A percentile compares a stretch with the other conserved stretches of the same genome.
Conservation (phyloP, 768 basidiomycete species). For the Leccinum boreale region DNA sequence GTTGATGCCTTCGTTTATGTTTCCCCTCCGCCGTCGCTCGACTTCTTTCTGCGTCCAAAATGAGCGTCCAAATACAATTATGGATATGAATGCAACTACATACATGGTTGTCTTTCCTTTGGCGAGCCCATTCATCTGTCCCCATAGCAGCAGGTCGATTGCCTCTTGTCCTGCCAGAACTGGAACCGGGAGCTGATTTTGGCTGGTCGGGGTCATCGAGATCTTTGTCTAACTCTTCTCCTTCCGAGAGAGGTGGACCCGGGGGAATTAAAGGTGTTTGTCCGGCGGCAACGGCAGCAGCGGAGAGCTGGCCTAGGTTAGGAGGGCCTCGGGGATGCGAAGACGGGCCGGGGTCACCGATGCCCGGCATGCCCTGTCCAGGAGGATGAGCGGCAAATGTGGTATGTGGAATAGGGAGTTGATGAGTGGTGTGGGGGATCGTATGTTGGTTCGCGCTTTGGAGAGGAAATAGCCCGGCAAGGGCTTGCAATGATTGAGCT, state of each 20-base stretch:
- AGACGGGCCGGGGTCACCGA: constrained; percentile 69
- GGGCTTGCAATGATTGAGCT: constrained; percentile 54
- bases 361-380: constrained; percentile 44
- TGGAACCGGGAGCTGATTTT: constrained; percentile 23
- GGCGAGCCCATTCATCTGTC: constrained; percentile 74
- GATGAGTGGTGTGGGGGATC: constrained; percentile 23
- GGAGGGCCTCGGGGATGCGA: constrained; percentile 70
- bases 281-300: constrained; percentile 41
- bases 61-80: neutral
- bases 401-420: constrained; percentile 42
- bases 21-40: constrained; percentile 89
- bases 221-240: constrained; percentile 25
- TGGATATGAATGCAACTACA: constrained; percentile 21
- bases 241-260: constrained; percentile 15
- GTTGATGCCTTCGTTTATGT: constrained; percentile 96
- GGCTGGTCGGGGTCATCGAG: constrained; percentile 27
- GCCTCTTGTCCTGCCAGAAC: constrained; percentile 44
- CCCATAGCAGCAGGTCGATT: constrained; percentile 62
- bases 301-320: constrained; percentile 56
- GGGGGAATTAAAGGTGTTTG: constrained; percentile 32
- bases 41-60: constrained; percentile 81
- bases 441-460: constrained; percentile 30
- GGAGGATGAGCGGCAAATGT: constrained; percentile 18
- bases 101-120: constrained; percentile 82
- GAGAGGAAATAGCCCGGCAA: constrained; percentile 37